Conservation (phyloP, 768 basidiomycete genomes). For the Tremella mesenterica region DNA sequence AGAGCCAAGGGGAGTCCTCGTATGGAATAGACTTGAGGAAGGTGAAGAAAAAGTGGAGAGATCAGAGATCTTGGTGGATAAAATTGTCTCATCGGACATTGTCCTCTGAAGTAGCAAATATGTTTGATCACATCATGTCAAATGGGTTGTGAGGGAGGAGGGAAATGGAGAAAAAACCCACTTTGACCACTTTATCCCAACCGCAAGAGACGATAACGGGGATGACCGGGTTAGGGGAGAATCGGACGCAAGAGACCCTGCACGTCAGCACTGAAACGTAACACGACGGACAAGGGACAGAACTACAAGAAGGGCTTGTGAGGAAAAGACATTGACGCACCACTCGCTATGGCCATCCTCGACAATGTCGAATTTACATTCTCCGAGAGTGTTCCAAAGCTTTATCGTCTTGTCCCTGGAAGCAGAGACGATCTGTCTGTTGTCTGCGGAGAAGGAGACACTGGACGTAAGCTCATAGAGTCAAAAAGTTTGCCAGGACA, state of each 20-base stretch:
- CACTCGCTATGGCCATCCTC: constrained; percentile 98
- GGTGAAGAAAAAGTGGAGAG: constrained; percentile 17
- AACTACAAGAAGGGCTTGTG: neutral
- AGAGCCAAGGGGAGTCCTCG: neutral
- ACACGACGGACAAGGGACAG: neutral
- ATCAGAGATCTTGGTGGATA: constrained; percentile 77
- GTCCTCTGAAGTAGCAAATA: constrained; percentile 89
- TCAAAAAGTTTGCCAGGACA: no score
- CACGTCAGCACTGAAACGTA: constrained; percentile 1
- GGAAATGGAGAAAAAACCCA: constrained; percentile 47
- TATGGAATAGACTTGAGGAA: neutral
- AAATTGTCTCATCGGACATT: constrained; percentile 62
- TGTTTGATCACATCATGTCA: constrained; percentile 51
- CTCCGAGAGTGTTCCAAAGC: constrained; percentile 99
- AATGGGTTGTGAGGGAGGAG: neutral
- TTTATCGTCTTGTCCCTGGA: constrained; percentile 96
- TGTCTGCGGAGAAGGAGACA: constrained; percentile 99
- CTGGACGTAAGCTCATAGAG: constrained; percentile 6
- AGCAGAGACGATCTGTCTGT: constrained; percentile 98
- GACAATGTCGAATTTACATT: constrained; percentile 99
- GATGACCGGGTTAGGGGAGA: constrained; percentile 94
- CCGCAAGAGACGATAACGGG: constrained; percentile 98
- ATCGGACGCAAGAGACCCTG: constrained; percentile 98
- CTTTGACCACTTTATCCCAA: constrained; percentile 99
- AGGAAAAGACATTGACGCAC: constrained; percentile 39